Percentiles rank a stretch among this genome's conserved stretches.
These are phyloP conservation scores for Rhizopogon vulgaris DNA, from an alignment of 768 basidiomycete species.

Conservation along the genomic window DNA sequence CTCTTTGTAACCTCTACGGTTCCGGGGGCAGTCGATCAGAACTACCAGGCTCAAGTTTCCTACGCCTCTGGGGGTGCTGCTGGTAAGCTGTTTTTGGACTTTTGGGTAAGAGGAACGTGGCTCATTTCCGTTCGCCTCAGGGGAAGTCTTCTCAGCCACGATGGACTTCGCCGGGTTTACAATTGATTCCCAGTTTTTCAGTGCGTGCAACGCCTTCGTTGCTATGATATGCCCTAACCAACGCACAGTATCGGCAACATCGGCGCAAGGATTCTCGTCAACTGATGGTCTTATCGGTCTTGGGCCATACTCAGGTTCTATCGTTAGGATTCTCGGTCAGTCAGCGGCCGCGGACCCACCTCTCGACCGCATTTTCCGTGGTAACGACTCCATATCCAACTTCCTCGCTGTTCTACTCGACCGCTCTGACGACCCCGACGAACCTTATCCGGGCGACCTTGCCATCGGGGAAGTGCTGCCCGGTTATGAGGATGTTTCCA, in stretches of 20 bases:
- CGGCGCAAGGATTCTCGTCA: constrained; percentile 5
- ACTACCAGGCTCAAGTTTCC: constrained; percentile 31
- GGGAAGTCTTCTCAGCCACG: constrained; percentile 22
- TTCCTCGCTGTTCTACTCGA: constrained; percentile 60
- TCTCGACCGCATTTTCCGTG: constrained; percentile 59
- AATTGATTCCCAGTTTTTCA: constrained; percentile 37
- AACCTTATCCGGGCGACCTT: constrained; percentile 52
- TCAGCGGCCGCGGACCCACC: constrained; percentile 42
- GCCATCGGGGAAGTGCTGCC: constrained; percentile 55
- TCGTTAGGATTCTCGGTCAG: constrained; percentile 31
- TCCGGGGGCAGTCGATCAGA: constrained; percentile 31
- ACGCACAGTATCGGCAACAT: constrained; percentile 15
- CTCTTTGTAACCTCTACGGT: constrained; percentile 51
- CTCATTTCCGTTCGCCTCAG: constrained; percentile 6
- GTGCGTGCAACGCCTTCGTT: constrained; percentile 1
- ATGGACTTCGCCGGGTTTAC: constrained; percentile 33
- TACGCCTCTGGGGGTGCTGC: constrained; percentile 51
- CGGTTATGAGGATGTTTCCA: constrained; percentile 41
- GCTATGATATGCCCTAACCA: constrained; percentile 3
- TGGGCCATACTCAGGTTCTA: constrained; percentile 55
- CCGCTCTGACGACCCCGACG: constrained; percentile 47
- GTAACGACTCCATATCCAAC: constrained; percentile 53
- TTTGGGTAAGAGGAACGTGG: background rate
- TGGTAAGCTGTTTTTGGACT: constrained; percentile 28
- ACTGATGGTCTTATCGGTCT: constrained; percentile 44